Base-by-base conservation (phyloP, 2,329 filamentous ascomycete genomes). In the Pseudopithomyces chartarum region DNA sequence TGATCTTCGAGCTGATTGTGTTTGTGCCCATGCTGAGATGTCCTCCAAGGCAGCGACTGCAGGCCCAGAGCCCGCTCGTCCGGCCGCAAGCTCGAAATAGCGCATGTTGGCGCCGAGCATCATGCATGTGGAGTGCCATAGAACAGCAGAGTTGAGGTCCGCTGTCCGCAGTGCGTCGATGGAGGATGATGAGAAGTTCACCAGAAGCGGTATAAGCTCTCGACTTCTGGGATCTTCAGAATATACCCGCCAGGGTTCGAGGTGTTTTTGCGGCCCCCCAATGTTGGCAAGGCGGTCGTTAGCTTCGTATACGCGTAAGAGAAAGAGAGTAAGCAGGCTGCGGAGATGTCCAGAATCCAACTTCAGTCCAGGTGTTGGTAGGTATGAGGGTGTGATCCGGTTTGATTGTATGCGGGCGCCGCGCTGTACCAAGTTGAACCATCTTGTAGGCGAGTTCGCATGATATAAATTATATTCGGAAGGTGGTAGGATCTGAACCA, bases 51-150 rank as follows among this genome's bases (percentile, higher is more conserved):
- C 81, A 43, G 79, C 77, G 4, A 77, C 75, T 6, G 80, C 82
- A 13, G 80, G 77, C 2, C 60, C 71, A 0, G 82, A 76, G 2
- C 82, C 82, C 3, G 77, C 73, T 38, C 81, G 80, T 5, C 82
- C 82, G 11, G 82, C 82, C 5, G 81, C 82, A 15, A 82, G 69
- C 54, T 84, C 81, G 54, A 84, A 84, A 26, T 82, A 79, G 46
- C 81, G 80, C 8, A 82, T 77, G 54, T 84, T 82, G 3, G 81
- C 78, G 0, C 81, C 79, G 2, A 84, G 74, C 60, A 78, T 79
- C 76, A 84, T 82, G 60, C 80, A 82, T 52, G 82, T 78, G 42
- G 80, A 78, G 59, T 84, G 82, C 82, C 82, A 84, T 36, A 83
- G 76, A 3, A 83, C 73, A 1, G 79, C 66, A 3, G 80, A 79